phyloP scores from a whole-genome alignment of 768 basidiomycete genomes.

The Astraeus odoratus region DNA sequence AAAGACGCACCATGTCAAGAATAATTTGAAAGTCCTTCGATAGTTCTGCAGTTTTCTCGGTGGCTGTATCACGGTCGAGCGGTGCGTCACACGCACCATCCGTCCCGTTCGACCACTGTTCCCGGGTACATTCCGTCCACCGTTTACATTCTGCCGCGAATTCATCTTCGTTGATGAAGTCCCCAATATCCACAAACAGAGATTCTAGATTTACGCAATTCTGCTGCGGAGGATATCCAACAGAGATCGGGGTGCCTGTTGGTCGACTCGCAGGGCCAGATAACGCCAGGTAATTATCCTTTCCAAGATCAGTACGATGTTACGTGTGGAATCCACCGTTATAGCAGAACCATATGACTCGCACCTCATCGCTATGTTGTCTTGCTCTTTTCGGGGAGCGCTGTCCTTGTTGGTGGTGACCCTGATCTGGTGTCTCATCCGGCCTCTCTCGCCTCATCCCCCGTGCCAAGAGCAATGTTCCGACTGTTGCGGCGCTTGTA shows the following conservation, averaged over 20 bases:
- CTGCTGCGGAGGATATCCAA: not conserved
- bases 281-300: constrained; percentile 15
- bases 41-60: constrained; percentile 11
- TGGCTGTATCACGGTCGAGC: not conserved
- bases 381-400: constrained; percentile 13
- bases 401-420: constrained; percentile 3
- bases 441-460: constrained; percentile 9
- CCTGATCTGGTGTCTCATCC: constrained; percentile 4
- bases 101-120: constrained; percentile 25
- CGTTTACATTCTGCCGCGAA: constrained; percentile 17
- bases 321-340: not conserved
- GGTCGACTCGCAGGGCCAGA: constrained; percentile 17
- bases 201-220: constrained; percentile 7
- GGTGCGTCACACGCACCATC: constrained; percentile 17
- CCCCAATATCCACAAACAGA: constrained; percentile 15
- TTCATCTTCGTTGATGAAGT: constrained; percentile 17
- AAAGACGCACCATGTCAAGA: constrained; percentile 15
- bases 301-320: not conserved
- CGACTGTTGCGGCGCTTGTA: not conserved
- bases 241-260: constrained; percentile 11
- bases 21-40: constrained; percentile 12
- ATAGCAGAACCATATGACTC: not conserved
- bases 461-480: not conserved
- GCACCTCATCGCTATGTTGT: constrained; percentile 13
- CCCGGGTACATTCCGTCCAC: constrained; percentile 23